Evolutionary conservation across 331 rosid species (phyloP).

Genomic region (Malus hybrid): DNA sequence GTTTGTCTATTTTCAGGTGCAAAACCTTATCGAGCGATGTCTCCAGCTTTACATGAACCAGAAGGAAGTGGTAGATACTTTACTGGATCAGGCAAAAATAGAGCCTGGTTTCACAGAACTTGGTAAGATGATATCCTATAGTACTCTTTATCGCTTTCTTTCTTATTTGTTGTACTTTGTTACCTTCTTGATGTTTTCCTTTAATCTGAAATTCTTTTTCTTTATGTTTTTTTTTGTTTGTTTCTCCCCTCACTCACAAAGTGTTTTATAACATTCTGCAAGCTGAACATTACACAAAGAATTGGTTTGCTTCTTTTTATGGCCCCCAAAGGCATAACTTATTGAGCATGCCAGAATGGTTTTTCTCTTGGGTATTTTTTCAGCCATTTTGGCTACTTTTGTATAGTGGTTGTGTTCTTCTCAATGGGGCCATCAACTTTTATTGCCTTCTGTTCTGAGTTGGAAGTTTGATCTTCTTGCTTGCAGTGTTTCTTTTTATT

Average conservation of each 20-base stretch:
- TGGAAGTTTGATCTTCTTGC: neutral
- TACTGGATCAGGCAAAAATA: slow-evolving; percentile 64
- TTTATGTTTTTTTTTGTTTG: neutral
- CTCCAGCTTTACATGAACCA: slow-evolving; percentile 83
- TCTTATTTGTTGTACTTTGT: neutral
- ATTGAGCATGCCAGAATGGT: neutral
- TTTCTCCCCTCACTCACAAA: neutral
- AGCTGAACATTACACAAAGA: neutral
- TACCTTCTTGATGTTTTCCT: neutral
- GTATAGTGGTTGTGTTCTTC: neutral
- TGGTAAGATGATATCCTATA: slow-evolving; percentile 37
- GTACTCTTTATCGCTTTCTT: no score
- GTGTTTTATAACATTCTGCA: neutral
- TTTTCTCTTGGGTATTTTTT: neutral
- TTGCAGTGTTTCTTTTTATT: neutral
- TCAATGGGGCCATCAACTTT: neutral
- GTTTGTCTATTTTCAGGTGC: slow-evolving; percentile 41
- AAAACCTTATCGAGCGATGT: slow-evolving; percentile 81
- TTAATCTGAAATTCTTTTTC: neutral
- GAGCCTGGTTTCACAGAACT: slow-evolving; percentile 89
- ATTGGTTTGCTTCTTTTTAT: neutral
- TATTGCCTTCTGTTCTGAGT: neutral
- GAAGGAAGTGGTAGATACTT: slow-evolving; percentile 67
- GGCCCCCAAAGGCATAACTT: neutral
- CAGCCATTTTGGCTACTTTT: neutral